Base-by-base conservation (phyloP, 73 alveolate species). In the Paramecium biaurelia region DNA sequence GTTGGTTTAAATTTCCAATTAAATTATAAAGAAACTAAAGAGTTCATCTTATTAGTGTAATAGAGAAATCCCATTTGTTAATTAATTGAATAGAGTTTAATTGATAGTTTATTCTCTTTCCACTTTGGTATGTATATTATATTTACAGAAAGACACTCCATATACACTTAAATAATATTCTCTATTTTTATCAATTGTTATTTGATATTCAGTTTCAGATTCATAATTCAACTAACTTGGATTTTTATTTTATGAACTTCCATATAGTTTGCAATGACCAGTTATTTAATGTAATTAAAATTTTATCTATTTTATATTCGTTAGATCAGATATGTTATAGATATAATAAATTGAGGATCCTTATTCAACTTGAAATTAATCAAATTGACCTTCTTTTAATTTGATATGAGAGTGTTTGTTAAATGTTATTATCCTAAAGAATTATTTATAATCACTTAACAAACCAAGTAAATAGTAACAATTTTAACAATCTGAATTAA, bases 381-480 rank as follows among this genome's bases (percentile, higher is more conserved):
- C 90, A 23, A 3, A 23, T 9, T 12, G 32, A 2, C 90, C 90
- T 79, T 79, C 90, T 45, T 63, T 79, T 34, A 79, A 79, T 5
- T n/a, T 6, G 47, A 26, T n/a, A 23, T 47, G 90, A 43, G 57
- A 15, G 7, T 20, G 41, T 20, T 79, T 18, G 9, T 43, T 3
- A 0, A 37, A 4, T 8, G 10, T 0, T 45, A 79, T 24, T 24
- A 79, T 45, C n/a, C 90, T 79, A 45, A 42, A 79, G 18, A 9
- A 11, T 79, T 42, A 18, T 45, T 41, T n/a, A 23, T n/a, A 23
- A 1, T 47, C 45, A 11, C 63, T 20, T 42, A n/a, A 24, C 1
- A 79, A 12, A 37, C 90, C 90, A 15, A 79, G 23, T 0, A 79
- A 2, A 43, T 79, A 79, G 24, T 8, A 41, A 34, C 90, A 20